phyloP scores from a whole-genome alignment of 257 asterid genomes.

The Lycium ferocissimum region DNA sequence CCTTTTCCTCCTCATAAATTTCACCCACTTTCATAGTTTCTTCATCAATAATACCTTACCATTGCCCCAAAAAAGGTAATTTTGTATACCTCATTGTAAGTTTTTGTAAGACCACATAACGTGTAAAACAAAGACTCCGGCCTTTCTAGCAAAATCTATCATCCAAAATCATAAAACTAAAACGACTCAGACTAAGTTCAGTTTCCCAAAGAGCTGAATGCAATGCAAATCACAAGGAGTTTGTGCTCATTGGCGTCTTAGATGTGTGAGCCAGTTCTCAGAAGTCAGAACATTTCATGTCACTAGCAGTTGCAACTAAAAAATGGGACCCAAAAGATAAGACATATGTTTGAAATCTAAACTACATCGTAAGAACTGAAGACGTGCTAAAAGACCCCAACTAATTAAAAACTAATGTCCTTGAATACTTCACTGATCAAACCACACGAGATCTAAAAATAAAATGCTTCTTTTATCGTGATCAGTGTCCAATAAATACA shows the following conservation, averaged over 20 bases:
- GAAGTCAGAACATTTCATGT: neutral
- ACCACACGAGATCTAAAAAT: neutral
- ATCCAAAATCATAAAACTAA: neutral
- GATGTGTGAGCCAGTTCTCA: neutral
- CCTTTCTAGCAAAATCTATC: neutral
- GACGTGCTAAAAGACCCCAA: neutral
- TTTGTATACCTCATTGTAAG: too few species aligned
- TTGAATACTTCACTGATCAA: neutral
- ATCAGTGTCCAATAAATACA: neutral
- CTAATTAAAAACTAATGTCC: neutral
- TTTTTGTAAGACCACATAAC: neutral
- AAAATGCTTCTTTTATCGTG: neutral
- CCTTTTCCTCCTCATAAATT: neutral
- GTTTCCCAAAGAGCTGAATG: neutral
- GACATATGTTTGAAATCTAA: neutral
- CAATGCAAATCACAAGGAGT: neutral
- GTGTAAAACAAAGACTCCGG: neutral
- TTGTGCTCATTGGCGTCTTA: neutral
- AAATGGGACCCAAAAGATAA: neutral
- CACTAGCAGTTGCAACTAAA: neutral
- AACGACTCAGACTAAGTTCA: neutral
- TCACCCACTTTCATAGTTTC: neutral
- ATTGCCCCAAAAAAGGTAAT: too few species aligned
- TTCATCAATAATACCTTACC: too few species aligned
- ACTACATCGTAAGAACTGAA: neutral